Evolutionary conservation across 169 alveolate genomes (phyloP), one percentile per base, ranked within the genome.

Genomic region (Amoebophrya sp.): DNA sequence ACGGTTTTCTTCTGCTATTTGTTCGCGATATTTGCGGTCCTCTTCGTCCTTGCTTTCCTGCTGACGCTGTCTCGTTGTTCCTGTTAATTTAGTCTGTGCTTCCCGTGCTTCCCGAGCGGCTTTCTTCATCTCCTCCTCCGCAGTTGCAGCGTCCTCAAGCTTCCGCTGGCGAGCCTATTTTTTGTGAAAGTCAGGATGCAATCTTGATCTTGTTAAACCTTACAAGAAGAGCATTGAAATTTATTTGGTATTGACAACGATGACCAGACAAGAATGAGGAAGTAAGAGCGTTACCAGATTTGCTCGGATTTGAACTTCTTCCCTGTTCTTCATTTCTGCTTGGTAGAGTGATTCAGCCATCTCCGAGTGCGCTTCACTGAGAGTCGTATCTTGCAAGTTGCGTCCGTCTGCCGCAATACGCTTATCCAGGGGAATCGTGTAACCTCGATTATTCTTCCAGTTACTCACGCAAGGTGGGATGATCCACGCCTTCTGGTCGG

Each of bases 361-460:
- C 40, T 96, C 95, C 29, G 99, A 98, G 92, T 97, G 97, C 91
- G 96, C 98, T 93, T 98, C 98, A 94, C 97, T 98, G 6, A 97
- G 95, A 0, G 91, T 83, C 36, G 95, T 96, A 89, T 96, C 98
- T 91, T 97, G 96, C 92, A 98, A 95, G 91, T 97, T 95, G 76
- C 99, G 94, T 89, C 99, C 99, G 94, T 98, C 99, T 29, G 99
- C 99, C 89, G 97, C 97, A 0, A 98, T 96, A 92, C 99, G 95
- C 96, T 97, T 98, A 93, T 98, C 99, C 18, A 98, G 93, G 12
- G 99, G 99, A n/a, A 98, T 97, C 40, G 99, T 98, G 94, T 97
- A 98, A 0, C 99, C 99, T 96, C 97, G 97, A 47, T 98, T 98
- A 93, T 98, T 98, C 94, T 97, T 98, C 99, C 99, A 98, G 95